Conservation (phyloP, 305 asterid genomes). For the Salvia sclarea region DNA sequence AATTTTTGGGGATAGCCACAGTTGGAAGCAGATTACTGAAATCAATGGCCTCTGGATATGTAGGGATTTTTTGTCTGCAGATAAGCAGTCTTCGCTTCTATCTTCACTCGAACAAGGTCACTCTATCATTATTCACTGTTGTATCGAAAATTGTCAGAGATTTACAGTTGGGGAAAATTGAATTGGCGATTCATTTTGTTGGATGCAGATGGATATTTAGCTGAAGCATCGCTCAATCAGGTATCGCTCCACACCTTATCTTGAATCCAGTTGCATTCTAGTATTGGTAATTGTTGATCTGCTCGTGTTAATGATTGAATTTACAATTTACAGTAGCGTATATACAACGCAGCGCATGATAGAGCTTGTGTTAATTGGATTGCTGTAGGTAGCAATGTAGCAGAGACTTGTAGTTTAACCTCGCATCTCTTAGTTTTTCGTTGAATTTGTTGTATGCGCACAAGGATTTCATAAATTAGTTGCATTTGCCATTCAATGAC, state of each 20-base stretch:
- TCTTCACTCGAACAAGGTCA: slow-evolving; percentile 64
- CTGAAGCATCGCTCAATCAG: slow-evolving; percentile 71
- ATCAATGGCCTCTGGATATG: slow-evolving; percentile 79
- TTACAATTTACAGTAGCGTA: no score
- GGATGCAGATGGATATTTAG: slow-evolving; percentile 80
- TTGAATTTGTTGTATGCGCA: neutral
- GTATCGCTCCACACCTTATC: slow-evolving; percentile 28
- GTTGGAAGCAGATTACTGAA: slow-evolving; percentile 65
- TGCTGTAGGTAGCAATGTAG: neutral
- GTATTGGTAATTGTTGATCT: neutral
- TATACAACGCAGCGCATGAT: no score
- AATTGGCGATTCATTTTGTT: slow-evolving; percentile 29
- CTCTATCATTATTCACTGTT: neutral
- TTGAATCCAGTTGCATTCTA: neutral
- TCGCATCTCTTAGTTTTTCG: no score
- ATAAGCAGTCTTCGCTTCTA: slow-evolving; percentile 62
- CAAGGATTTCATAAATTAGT: neutral
- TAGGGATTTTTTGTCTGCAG: slow-evolving; percentile 58
- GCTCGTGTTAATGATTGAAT: neutral
- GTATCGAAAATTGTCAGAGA: neutral
- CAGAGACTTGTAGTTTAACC: no score
- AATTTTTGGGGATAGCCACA: slow-evolving; percentile 42
- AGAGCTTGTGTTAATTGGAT: neutral
- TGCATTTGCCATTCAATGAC: no score
- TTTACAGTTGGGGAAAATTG: neutral